phyloP scores from a whole-genome alignment of 345 rosid genomes.

The Rhodomyrtus tomentosa region DNA sequence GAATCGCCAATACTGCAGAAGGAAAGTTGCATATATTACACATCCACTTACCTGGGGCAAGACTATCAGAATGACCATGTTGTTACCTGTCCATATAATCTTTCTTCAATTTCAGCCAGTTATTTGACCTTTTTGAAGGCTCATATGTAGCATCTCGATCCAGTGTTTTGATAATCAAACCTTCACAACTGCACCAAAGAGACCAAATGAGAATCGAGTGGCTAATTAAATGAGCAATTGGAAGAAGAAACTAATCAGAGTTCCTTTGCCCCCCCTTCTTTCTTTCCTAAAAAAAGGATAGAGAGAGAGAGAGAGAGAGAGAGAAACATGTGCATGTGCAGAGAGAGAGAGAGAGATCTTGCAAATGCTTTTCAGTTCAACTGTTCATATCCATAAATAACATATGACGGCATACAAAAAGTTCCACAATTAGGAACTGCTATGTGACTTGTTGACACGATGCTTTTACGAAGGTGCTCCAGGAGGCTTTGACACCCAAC shows the following conservation, averaged over 20 bases:
- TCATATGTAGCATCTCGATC: slow-evolving; percentile 91
- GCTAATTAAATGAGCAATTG: background rate
- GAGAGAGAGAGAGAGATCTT: background rate
- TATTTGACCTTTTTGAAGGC: slow-evolving; percentile 84
- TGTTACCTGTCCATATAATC: slow-evolving; percentile 84
- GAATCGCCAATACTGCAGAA: slow-evolving; percentile 76
- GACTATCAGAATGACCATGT: background rate
- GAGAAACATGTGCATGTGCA: background rate
- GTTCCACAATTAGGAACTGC: background rate
- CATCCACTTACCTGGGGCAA: background rate
- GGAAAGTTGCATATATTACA: background rate
- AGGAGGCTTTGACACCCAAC: background rate
- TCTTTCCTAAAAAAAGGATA: too few relatives aligned
- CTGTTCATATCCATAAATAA: background rate
- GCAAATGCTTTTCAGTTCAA: background rate
- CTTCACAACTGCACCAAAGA: slow-evolving; percentile 67
- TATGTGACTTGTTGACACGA: background rate
- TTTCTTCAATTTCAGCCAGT: slow-evolving; percentile 95
- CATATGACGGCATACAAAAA: background rate
- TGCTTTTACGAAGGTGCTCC: background rate
- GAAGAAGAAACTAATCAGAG: background rate
- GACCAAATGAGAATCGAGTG: background rate
- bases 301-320: too few relatives aligned
- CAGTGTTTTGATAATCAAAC: slow-evolving; percentile 88
- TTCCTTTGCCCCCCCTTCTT: too few relatives aligned